phyloP scores from a whole-genome alignment of 805 yeast genomes.

The Blastobotrys chiropterorum region DNA sequence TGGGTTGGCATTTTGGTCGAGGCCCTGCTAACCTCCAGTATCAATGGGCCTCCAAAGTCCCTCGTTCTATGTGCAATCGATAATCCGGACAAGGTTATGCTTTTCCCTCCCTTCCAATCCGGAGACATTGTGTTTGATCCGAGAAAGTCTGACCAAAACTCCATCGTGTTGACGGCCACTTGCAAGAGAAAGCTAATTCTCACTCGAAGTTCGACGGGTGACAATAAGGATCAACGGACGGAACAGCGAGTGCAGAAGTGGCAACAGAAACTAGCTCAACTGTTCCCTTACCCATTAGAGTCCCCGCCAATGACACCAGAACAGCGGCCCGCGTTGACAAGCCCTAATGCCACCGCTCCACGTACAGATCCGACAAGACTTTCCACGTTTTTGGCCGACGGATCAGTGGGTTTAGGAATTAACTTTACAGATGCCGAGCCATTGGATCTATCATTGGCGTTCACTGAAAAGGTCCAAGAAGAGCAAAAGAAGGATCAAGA shows the following conservation, averaged over 20 bases:
- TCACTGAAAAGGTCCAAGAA: background rate
- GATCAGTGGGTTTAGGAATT: conserved; percentile 1
- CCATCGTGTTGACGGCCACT: background rate
- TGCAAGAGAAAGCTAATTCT: background rate
- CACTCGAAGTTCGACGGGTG: background rate
- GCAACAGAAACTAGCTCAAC: background rate
- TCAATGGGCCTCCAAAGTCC: conserved; percentile 2
- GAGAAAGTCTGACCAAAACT: background rate
- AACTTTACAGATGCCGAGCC: conserved; percentile 1
- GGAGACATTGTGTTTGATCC: conserved; percentile 1
- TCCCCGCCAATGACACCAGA: background rate
- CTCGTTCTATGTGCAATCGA: conserved; percentile 20
- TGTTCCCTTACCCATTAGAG: background rate
- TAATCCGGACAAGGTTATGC: conserved; percentile 19
- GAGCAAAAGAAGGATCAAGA: background rate
- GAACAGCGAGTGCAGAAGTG: background rate
- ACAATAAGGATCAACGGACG: background rate
- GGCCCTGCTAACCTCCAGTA: conserved; percentile 10
- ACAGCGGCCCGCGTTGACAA: background rate
- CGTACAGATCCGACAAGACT: background rate
- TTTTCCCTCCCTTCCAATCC: conserved; percentile 19
- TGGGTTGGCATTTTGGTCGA: conserved; percentile 11
- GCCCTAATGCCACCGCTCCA: background rate
- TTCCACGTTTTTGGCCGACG: background rate
- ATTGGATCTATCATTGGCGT: background rate